Conservation (phyloP, 352 stramenopile species). For the Pythium plurisporium region DNA sequence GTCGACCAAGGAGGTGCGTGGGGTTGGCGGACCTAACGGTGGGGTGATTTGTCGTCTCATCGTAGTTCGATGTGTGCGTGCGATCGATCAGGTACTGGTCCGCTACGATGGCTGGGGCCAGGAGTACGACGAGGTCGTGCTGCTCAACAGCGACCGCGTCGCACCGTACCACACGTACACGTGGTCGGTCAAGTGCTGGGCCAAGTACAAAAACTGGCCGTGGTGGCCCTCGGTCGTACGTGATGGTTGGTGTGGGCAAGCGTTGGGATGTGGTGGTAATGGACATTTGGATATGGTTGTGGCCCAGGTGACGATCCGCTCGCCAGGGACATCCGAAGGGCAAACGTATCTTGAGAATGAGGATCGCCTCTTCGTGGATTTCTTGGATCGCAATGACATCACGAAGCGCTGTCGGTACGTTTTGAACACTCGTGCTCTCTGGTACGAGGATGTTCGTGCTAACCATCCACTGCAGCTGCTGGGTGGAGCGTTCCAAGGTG, state of each 20-base stretch:
- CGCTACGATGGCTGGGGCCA: conserved; percentile 62
- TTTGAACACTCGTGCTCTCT: no score
- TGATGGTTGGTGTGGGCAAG: no score
- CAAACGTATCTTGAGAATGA: conserved; percentile 11
- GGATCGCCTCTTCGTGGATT: conserved; percentile 31
- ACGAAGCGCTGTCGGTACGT: conserved; percentile 20
- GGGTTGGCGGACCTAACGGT: background rate
- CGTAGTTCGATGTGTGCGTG: no score
- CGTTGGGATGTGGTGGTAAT: background rate
- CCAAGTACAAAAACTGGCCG: conserved; percentile 78
- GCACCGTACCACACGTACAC: conserved; percentile 77
- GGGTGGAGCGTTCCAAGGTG: conserved; percentile 39
- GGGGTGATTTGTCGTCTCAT: background rate
- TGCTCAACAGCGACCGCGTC: conserved; percentile 48
- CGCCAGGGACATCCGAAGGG: background rate
- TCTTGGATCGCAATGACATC: conserved; percentile 29
- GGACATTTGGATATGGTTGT: background rate
- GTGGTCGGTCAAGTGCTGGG: conserved; percentile 75
- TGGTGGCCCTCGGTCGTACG: conserved; percentile 67
- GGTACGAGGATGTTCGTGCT: no score
- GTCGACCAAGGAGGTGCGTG: background rate
- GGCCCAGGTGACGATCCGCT: conserved; percentile 52
- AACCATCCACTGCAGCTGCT: conserved; percentile 37
- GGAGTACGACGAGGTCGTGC: conserved; percentile 58
- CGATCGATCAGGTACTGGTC: conserved; percentile 60